Evolutionary conservation across 176 grass and related monocot genomes (phyloP).

Genomic region (Hordeum vulgare): DNA sequence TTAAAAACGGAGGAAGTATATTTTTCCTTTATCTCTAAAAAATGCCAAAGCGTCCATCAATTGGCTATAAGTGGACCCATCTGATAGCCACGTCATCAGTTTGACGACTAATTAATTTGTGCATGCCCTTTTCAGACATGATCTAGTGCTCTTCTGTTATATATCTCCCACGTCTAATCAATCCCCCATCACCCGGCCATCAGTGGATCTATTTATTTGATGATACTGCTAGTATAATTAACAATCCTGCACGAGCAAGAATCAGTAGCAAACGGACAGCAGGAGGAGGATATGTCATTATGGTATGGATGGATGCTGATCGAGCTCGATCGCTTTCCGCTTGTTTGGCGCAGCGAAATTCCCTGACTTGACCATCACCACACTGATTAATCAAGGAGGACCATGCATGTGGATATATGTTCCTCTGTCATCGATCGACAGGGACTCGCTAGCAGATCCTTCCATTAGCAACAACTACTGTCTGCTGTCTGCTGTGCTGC

Average conservation of each 20-base stretch:
- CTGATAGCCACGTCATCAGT: no score
- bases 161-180: no score
- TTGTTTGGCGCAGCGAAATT: neutral
- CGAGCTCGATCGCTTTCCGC: slow-evolving; percentile 10
- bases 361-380: neutral
- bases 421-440: slow-evolving; percentile 9
- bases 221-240: no score
- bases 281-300: no score
- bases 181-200: no score
- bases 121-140: no score
- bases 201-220: no score
- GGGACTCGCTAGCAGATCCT: slow-evolving; percentile 30
- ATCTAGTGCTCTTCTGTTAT: no score
- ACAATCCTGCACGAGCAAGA: neutral
- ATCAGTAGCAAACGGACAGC: neutral
- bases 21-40: no score
- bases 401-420: neutral
- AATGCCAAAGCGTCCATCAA: no score
- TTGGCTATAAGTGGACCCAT: neutral
- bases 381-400: slow-evolving; percentile 12
- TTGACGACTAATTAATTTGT: no score
- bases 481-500: neutral
- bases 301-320: slow-evolving; percentile 21
- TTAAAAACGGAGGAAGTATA: no score
- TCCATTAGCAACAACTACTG: slow-evolving; percentile 28